Percentiles rank a stretch among this genome's conserved stretches.
Conservation (phyloP, 257 asterid species). For the Plectranthus barbatus region DNA sequence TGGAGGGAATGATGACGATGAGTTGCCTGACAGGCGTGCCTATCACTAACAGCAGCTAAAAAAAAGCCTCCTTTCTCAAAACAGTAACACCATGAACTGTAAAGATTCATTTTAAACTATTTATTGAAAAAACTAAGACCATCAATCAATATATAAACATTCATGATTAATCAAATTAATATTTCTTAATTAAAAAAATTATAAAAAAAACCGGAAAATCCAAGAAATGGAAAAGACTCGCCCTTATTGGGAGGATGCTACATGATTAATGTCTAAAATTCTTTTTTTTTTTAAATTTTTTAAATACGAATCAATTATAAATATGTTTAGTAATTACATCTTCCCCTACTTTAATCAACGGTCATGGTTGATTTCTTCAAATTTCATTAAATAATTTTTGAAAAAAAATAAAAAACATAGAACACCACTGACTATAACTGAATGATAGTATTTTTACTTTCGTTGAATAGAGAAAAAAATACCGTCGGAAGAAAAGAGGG, state of each 20-base stretch:
- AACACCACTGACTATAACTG: too few relatives aligned
- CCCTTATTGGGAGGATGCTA: neutral
- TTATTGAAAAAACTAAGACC: conserved; percentile 11
- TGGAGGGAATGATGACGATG: conserved; percentile 53
- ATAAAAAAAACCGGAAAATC: too few relatives aligned
- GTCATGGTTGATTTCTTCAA: too few relatives aligned
- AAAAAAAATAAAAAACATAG: neutral
- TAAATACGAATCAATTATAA: too few relatives aligned
- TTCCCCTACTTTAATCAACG: too few relatives aligned
- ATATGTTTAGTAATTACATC: too few relatives aligned
- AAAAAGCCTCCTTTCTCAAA: conserved; percentile 24
- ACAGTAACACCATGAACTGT: conserved; percentile 38
- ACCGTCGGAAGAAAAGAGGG: neutral
- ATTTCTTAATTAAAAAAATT: too few relatives aligned
- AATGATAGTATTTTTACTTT: too few relatives aligned
- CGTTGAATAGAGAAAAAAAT: too few relatives aligned
- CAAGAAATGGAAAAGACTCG: neutral
- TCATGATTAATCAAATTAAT: neutral
- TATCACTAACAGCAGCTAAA: conserved; percentile 58
- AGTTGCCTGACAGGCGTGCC: conserved; percentile 77
- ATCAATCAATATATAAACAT: neutral
- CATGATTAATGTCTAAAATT: too few relatives aligned
- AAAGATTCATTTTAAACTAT: conserved; percentile 27
- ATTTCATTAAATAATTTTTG: too few relatives aligned
- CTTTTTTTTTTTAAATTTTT: too few relatives aligned